Conservation (phyloP, 2,329 filamentous ascomycete genomes). For the Diaporthe amygdali region DNA sequence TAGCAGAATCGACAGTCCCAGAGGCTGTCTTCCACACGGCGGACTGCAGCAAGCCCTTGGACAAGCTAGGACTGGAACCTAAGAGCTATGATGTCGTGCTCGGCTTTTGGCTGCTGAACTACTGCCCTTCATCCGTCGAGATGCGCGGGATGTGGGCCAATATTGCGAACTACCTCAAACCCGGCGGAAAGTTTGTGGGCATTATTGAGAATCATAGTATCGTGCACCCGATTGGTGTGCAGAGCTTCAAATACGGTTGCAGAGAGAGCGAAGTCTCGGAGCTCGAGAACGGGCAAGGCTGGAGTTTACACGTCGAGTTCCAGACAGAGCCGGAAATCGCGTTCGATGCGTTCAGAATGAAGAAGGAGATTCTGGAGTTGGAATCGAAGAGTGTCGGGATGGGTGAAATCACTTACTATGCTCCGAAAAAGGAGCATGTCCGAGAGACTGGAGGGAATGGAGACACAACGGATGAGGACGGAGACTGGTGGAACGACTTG, state of each 20-base stretch:
- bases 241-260: not conserved
- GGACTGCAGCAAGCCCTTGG: not conserved
- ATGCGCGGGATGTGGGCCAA: not conserved
- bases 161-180: not conserved
- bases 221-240: not conserved
- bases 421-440: not conserved
- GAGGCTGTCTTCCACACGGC: not conserved
- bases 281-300: not conserved
- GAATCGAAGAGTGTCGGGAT: not conserved
- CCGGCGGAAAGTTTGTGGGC: not conserved
- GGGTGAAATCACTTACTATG: not conserved
- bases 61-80: not conserved
- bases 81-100: not conserved
- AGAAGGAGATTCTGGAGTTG: not conserved
- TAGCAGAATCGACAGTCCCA: not conserved
- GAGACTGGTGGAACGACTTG: not conserved
- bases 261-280: not conserved
- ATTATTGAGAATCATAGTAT: not conserved
- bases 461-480: accelerated
- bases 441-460: not conserved
- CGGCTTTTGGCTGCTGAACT: not conserved
- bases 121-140: not conserved
- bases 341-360: not conserved
- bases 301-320: not conserved
- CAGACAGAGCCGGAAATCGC: not conserved